Evolutionary conservation across 2,329 filamentous ascomycete genomes (phyloP), one percentile per base, ranked within the genome.

Genomic region (Beauveria rudraprayagi): DNA sequence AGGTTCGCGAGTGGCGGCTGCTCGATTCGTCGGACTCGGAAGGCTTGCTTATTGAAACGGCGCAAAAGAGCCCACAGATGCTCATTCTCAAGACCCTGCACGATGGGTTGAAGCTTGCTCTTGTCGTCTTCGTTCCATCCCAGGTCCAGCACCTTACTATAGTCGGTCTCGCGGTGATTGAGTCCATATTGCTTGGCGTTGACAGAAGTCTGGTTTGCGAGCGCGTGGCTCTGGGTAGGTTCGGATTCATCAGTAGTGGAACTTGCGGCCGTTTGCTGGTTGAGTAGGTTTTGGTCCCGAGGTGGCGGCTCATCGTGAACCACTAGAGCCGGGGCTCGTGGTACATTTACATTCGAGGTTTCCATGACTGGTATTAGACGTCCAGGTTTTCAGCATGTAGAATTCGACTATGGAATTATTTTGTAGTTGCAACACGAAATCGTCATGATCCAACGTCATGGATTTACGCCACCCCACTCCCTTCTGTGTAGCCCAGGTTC

Each of bases 41-140:
- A 83, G 57, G 83, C 75, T 73, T 84, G 82, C 77, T 91, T 91
- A 70, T 92, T 86, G 71, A 92, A 92, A 1, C 89, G 80, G 26
- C 89, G 78, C 34, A 90, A 76, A 19, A 92, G 75, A 54, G 89
- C 76, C 86, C 88, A 92, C 0, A 91, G 72, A 63, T 91, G 85
- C 44, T 92, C 87, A 64, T 92, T 92, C 14, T 78, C 77, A 62
- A 92, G 70, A 0, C 88, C 87, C 1, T 86, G 84, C 0, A 91
- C 84, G 11, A 92, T 75, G 0, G 83, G 85, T 30, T 74, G 75
- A 0, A 81, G 73, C 40, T 88, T 69, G 30, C 81, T 73, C 57
- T 82, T 78, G 34, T 79, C 76, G 62, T 86, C 80, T 63, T 87
- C 84, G 26, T 59, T 52, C 88, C 88, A 90, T n/a, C 88, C 88